Base-by-base conservation (phyloP, 768 basidiomycete genomes). In the Mycena alexandri region DNA sequence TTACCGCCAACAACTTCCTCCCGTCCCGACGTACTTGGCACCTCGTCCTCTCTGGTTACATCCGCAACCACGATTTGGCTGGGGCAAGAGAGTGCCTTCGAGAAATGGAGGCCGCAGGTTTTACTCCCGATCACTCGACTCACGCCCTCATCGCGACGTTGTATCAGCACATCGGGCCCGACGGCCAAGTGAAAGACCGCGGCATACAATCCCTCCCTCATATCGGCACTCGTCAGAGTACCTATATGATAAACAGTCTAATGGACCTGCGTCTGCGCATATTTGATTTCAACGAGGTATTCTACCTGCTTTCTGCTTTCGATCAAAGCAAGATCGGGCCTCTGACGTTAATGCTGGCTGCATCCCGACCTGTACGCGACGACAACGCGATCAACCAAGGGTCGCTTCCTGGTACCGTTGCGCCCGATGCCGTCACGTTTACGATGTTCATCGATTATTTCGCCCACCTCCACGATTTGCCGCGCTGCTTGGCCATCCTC, bases 21-120 rank as follows among this genome's bases (percentile, higher is more conserved):
- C 91, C 91, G 19, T 85, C 82, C 51, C 83, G 86, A 44, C 82
- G 87, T 70, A 93, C 93, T 5, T 94, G 85, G 74, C 90, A 93
- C 71, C 81, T 91, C 17, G 81, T 93, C 43, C 78, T 94, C 14
- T 83, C 87, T 13, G 90, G 88, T 34, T 85, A 90, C 75, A 80
- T 94, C 62, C 89, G 86, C 73, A 93, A 94, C 75, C 81, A 84
- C 76, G 84, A 93, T 74, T 75, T 94, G 50, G 71, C 75, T 62
- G 82, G 82, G 44, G 90, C 90, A 53, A 86, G 84, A 76, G 75
- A 77, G 33, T 83, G 77, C 69, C 77, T 94, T n/a, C 78, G 77
- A 13, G 66, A 68, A 22, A 94, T 95, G 93, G 77, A 81, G 69
- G 73, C 80, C 25, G 82, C 86, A 9, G 89, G 89, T 1, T 82